Conservation (phyloP, 176 grass and related monocot genomes). For the Cocos nucifera region DNA sequence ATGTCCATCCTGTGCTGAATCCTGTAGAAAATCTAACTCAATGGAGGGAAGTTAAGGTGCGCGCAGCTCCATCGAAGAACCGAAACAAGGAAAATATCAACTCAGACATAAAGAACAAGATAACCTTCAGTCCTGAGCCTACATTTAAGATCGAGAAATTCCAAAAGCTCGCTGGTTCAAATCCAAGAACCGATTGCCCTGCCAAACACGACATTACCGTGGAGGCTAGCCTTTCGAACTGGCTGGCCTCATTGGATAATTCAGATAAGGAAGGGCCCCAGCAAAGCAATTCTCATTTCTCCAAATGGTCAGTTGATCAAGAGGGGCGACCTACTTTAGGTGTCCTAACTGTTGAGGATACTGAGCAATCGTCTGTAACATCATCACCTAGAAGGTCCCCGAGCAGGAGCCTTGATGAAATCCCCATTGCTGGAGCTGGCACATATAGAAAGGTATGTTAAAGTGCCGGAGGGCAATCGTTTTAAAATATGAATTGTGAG, state of each 20-base stretch:
- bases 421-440: constrained; percentile 71
- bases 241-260: constrained; percentile 49
- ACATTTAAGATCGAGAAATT: constrained; percentile 8
- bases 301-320: constrained; percentile 37
- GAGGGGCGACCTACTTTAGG: constrained; percentile 75
- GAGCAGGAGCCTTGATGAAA: constrained; percentile 60
- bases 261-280: constrained; percentile 25
- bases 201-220: constrained; percentile 62
- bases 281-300: constrained; percentile 39
- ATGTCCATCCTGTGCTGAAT: constrained; percentile 38
- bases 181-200: constrained; percentile 30
- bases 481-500: no score
- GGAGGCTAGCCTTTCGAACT: constrained; percentile 82
- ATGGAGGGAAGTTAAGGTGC: constrained; percentile 61
- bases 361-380: constrained; percentile 66
- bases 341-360: constrained; percentile 71
- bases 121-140: constrained; percentile 3
- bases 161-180: constrained; percentile 12
- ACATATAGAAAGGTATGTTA: constrained; percentile 45
- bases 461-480: not conserved
- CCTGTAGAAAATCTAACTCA: constrained; percentile 65
- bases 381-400: constrained; percentile 59
- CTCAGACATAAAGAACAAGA: constrained; percentile 6
- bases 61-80: constrained; percentile 16
- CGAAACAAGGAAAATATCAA: constrained; percentile 58